phyloP scores from a whole-genome alignment of 805 yeast species.

The Candida hungchunana region DNA sequence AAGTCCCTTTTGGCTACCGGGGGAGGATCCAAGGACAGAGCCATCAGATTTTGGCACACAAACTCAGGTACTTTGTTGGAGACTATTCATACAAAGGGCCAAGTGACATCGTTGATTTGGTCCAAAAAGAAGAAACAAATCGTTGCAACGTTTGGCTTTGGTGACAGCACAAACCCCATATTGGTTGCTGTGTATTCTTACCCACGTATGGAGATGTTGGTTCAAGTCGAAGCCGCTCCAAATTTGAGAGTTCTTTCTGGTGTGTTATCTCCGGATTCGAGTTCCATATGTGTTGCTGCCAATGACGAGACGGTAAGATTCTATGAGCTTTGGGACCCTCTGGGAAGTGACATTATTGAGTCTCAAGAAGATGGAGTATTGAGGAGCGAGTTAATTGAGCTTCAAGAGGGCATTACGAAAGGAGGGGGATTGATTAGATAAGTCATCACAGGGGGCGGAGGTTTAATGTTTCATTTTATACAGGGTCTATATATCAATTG shows the following conservation, averaged over 20 bases:
- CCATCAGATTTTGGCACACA: slow-evolving; percentile 86
- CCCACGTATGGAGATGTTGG: slow-evolving; percentile 52
- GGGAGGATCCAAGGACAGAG: slow-evolving; percentile 80
- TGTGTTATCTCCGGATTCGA: slow-evolving; percentile 58
- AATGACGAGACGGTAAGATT: slow-evolving; percentile 77
- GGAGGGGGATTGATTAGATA: slow-evolving; percentile 27
- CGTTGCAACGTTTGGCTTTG: slow-evolving; percentile 80
- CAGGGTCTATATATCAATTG: no score
- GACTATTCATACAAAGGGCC: slow-evolving; percentile 57
- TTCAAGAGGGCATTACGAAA: slow-evolving; percentile 48
- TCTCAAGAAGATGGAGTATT: slow-evolving; percentile 42
- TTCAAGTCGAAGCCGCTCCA: slow-evolving; percentile 46
- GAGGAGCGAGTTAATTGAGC: slow-evolving; percentile 56
- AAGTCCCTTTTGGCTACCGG: slow-evolving; percentile 80
- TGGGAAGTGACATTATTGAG: slow-evolving; percentile 31
- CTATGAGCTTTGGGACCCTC: slow-evolving; percentile 63
- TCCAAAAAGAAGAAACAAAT: slow-evolving; percentile 58
- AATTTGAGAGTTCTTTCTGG: slow-evolving; percentile 64
- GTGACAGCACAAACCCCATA: slow-evolving; percentile 46
- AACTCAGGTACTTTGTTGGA: slow-evolving; percentile 66
- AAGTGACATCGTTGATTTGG: slow-evolving; percentile 80
- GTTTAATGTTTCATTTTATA: neutral
- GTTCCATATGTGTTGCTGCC: slow-evolving; percentile 65
- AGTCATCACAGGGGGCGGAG: slow-evolving; percentile 16
- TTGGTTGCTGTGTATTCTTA: slow-evolving; percentile 61